Evolutionary conservation across 208 protist genomes (phyloP), one percentile per base, ranked within the genome.

Genomic region (Acanthamoeba lenticulata): DNA sequence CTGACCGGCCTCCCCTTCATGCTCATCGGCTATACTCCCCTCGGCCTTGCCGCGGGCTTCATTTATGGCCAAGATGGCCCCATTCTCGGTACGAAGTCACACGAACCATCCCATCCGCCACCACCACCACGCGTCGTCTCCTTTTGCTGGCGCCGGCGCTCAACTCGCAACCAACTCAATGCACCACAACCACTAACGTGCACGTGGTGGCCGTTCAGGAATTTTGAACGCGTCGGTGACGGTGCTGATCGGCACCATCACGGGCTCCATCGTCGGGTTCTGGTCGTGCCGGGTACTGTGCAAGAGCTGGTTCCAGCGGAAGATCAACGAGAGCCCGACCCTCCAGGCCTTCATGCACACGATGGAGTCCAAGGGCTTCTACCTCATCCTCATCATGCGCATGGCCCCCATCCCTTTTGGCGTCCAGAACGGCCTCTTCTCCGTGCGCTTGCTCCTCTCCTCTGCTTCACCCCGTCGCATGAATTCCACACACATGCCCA

Each of bases 381-480:
- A 88, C 40, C 79, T 88, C 45, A 88, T 88, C 45, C 44, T 88
- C 44, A 88, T 88, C 79, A 88, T 88, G 79, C 38, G 79, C 38
- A 88, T 88, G 79, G 40, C 79, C 9, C 79, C 79, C n/a, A 88
- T 88, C 29, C 40, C 45, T 42, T 88, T 88, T 29, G 79, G 79
- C 45, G 79, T 88, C 27, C 79, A 88, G 79, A 88, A 88, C 47
- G 79, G 79, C 44, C 79, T 88, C 47, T 88, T 88, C 45, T 88
- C 79, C 42, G 79, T 88, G 38, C 21, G 32, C 11, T 19, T 5
- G 27, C 6, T 9, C 27, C 17, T 1, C 57, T 7, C 27, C 57
- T 34, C 34, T n/a, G 17, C 27, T 60, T 60, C 52, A n/a, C n/a
- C n/a, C n/a, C n/a, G n/a, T n/a, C n/a, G n/a, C n/a, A n/a, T n/a